phyloP scores from a whole-genome alignment of 139 green algal genomes.

The Picocystis salinarum region DNA sequence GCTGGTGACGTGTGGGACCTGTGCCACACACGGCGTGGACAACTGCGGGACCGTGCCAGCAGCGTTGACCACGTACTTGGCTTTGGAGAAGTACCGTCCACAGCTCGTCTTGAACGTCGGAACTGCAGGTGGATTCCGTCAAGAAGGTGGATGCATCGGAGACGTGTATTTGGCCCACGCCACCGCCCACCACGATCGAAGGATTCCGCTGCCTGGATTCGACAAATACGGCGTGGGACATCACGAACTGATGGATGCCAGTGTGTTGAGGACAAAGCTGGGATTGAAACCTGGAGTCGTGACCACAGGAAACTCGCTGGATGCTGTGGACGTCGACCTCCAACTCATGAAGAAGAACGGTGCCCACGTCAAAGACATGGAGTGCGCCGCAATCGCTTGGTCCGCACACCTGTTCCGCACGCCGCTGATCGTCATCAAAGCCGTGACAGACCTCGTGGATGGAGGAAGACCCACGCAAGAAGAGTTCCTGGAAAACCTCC shows the following conservation, averaged over 20 bases:
- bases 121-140: slow-evolving; percentile 73
- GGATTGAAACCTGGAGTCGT: slow-evolving; percentile 49
- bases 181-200: slow-evolving; percentile 76
- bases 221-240: slow-evolving; percentile 42
- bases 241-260: slow-evolving; percentile 21
- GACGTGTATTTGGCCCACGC: slow-evolving; percentile 58
- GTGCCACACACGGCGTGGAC: slow-evolving; percentile 44
- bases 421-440: slow-evolving; percentile 64
- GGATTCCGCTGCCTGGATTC: slow-evolving; percentile 63
- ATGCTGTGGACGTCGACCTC: slow-evolving; percentile 60
- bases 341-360: slow-evolving; percentile 43
- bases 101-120: slow-evolving; percentile 82
- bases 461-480: slow-evolving; percentile 53
- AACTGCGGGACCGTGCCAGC: slow-evolving; percentile 78
- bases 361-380: slow-evolving; percentile 83
- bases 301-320: slow-evolving; percentile 69
- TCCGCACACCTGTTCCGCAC: slow-evolving; percentile 31
- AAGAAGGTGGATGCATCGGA: slow-evolving; percentile 61
- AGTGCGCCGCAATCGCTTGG: slow-evolving; percentile 61
- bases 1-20: too few species aligned
- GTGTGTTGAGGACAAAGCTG: slow-evolving; percentile 24
- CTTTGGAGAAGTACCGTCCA: slow-evolving; percentile 48
- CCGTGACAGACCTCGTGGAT: slow-evolving; percentile 88
- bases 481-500: slow-evolving; percentile 93
- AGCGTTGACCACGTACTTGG: slow-evolving; percentile 61